Evolutionary conservation across 2,329 filamentous ascomycete genomes (phyloP).

Genomic region (Pseudogymnoascus sp.): DNA sequence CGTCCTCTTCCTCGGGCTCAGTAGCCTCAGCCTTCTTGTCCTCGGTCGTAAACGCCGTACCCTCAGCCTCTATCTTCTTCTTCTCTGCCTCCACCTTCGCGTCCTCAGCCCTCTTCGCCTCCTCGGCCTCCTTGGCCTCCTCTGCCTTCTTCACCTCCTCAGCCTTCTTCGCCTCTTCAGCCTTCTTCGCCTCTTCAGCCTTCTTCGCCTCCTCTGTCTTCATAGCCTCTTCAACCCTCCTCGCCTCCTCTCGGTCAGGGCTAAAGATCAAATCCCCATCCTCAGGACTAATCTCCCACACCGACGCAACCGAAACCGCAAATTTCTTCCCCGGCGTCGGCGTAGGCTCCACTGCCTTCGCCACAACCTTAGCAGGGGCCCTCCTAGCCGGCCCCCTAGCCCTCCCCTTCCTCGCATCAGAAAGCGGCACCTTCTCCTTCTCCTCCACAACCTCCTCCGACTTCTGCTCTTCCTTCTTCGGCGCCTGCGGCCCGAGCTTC

Average conservation of each 20-base stretch:
- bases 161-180: not conserved
- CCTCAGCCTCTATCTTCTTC: not conserved
- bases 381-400: constrained; percentile 80
- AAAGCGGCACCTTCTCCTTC: constrained; percentile 67
- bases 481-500: constrained; percentile 72
- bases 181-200: not conserved
- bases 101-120: not conserved
- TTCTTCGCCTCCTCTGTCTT: not conserved
- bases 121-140: not conserved
- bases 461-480: constrained; percentile 63
- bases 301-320: constrained; percentile 30
- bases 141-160: not conserved
- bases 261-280: constrained; percentile 36
- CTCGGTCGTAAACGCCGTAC: not conserved
- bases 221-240: not conserved
- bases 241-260: not conserved
- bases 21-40: not conserved
- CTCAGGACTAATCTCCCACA: constrained; percentile 46
- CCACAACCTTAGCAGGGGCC: constrained; percentile 47
- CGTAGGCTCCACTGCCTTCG: constrained; percentile 30
- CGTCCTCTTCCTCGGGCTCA: not conserved
- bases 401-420: constrained; percentile 82
- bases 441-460: constrained; percentile 49
- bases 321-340: constrained; percentile 21
- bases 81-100: not conserved